Evolutionary conservation across 768 basidiomycete genomes (phyloP).

Genomic region (Trametes villosa): DNA sequence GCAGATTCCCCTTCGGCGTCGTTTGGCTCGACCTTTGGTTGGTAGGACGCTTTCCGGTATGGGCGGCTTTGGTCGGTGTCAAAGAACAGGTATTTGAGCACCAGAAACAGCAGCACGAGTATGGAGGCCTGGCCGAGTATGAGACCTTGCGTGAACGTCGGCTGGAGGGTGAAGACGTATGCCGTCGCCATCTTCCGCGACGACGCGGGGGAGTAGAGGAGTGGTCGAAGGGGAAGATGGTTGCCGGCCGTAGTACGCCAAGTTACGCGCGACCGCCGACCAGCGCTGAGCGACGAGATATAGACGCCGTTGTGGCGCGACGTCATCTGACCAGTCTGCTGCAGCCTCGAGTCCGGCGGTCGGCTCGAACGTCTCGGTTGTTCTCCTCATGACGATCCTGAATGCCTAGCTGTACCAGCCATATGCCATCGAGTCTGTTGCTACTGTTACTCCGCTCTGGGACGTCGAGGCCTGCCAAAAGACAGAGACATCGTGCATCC

Average conservation of each 20-base stretch:
- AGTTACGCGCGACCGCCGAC: neutral
- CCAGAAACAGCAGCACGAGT: slow-evolving; percentile 69
- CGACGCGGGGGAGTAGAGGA: neutral
- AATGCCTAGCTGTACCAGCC: too few relatives aligned
- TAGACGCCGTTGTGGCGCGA: neutral
- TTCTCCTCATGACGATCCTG: too few relatives aligned
- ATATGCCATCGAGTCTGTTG: too few relatives aligned
- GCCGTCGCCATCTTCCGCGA: slow-evolving; percentile 45
- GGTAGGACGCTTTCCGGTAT: slow-evolving; percentile 60
- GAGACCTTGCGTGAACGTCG: slow-evolving; percentile 95
- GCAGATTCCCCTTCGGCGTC: slow-evolving; percentile 18
- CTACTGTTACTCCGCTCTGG: too few relatives aligned
- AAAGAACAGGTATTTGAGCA: slow-evolving; percentile 95
- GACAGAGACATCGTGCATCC: too few relatives aligned
- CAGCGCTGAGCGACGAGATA: neutral
- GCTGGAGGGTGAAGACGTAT: slow-evolving; percentile 75
- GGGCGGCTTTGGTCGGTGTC: slow-evolving; percentile 65
- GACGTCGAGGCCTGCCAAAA: too few relatives aligned
- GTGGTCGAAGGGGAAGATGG: slow-evolving; percentile 11
- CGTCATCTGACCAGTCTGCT: neutral
- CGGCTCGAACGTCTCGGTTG: too few relatives aligned
- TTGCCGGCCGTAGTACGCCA: slow-evolving; percentile 9
- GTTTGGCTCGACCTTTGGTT: slow-evolving; percentile 58
- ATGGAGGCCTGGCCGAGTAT: slow-evolving; percentile 92
- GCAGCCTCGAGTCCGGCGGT: neutral